A percentile compares a stretch with the other conserved stretches of the same genome.
Conservation (phyloP, 176 grass and related monocot species). For the Chloris gayana region DNA sequence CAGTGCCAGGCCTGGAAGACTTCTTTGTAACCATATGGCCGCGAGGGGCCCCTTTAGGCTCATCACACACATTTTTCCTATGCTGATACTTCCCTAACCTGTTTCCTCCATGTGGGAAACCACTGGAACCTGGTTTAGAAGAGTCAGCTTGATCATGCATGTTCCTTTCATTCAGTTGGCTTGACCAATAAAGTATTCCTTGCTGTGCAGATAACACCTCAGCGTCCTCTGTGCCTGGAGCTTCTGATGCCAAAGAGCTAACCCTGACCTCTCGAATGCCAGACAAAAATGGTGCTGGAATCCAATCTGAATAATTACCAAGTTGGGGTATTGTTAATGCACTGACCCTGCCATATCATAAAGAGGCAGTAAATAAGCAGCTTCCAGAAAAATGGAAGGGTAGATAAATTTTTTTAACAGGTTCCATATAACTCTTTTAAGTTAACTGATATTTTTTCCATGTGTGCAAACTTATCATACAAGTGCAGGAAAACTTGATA, state of each 20-base stretch:
- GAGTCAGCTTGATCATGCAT: conserved; percentile 49
- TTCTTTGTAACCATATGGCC: conserved; percentile 32
- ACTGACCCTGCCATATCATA: conserved; percentile 30
- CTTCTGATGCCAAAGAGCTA: conserved; percentile 31
- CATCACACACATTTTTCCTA: conserved; percentile 34
- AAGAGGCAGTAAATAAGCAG: conserved; percentile 36
- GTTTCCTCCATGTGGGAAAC: conserved; percentile 21
- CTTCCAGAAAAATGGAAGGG: background rate
- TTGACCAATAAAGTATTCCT: conserved; percentile 31
- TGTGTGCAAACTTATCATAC: background rate
- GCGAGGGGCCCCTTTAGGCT: background rate
- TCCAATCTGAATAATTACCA: conserved; percentile 26
- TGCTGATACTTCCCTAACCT: conserved; percentile 18
- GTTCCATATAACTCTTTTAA: background rate
- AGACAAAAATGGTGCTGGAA: conserved; percentile 17
- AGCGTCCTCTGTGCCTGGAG: conserved; percentile 27
- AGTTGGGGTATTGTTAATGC: conserved; percentile 7
- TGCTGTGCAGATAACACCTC: conserved; percentile 27
- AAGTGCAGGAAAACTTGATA: conserved; percentile 1
- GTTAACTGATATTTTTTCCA: background rate
- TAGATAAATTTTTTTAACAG: conserved; percentile 18
- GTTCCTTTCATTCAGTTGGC: conserved; percentile 48
- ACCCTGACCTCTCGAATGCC: conserved; percentile 28
- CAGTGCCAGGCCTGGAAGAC: conserved; percentile 10
- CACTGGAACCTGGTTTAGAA: conserved; percentile 32